Conservation (phyloP, 306 rosid genomes). For the Sicyos baderoa region DNA sequence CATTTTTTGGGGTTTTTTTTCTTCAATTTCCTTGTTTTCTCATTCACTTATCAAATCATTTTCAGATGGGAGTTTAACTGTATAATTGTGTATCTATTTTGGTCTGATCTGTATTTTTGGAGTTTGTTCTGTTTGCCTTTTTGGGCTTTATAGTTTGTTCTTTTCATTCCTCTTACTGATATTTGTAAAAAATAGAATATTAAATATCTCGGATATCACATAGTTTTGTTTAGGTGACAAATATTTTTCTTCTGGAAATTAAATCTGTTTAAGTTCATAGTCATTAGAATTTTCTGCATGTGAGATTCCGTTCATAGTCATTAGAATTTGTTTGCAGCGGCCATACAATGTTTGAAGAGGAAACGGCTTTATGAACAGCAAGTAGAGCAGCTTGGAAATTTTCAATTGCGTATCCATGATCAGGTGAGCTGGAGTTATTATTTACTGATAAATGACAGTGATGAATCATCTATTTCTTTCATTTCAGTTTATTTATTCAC, state of each 20-base stretch:
- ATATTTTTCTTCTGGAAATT: background rate
- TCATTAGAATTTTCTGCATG: background rate
- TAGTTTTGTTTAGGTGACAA: background rate
- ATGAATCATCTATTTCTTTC: background rate
- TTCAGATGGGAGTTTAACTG: background rate
- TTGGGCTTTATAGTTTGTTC: background rate
- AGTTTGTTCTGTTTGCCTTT: background rate
- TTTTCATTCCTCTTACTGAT: background rate
- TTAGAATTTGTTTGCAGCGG: constrained; percentile 40
- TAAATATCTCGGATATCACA: background rate
- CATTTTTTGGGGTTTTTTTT: background rate
- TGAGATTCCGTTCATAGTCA: background rate
- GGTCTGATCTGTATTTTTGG: too few relatives aligned
- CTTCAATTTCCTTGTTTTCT: background rate
- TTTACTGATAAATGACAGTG: background rate
- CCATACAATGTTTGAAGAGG: constrained; percentile 92
- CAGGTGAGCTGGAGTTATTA: constrained; percentile 43
- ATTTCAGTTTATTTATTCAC: background rate
- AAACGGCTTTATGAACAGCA: constrained; percentile 88
- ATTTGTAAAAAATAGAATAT: background rate
- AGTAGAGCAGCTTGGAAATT: constrained; percentile 95
- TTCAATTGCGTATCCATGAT: constrained; percentile 92
- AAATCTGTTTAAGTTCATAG: background rate
- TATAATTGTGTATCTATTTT: too few relatives aligned
- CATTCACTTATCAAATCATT: background rate